Percentiles rank a stretch among this genome's conserved stretches.
Evolutionary conservation across 768 basidiomycete genomes (phyloP).

Genomic region (Russula earlei): DNA sequence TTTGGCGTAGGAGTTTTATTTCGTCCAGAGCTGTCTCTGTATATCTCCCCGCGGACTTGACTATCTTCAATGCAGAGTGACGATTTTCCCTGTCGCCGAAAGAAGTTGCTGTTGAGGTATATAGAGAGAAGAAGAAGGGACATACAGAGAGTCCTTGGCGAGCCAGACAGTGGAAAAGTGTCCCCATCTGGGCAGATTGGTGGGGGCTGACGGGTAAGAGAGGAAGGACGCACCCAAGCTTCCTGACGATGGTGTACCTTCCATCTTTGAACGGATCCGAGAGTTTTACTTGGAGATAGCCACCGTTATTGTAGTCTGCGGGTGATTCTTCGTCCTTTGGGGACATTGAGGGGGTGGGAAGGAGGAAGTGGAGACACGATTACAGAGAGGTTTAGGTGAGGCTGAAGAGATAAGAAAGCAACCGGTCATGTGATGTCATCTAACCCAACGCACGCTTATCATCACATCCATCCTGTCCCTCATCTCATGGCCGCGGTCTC

Average conservation of each 20-base stretch:
- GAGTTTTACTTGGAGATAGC: constrained; percentile 55
- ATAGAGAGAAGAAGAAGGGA: constrained; percentile 19
- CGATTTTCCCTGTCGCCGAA: constrained; percentile 41
- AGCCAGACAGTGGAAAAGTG: constrained; percentile 96
- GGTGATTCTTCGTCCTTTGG: constrained; percentile 75
- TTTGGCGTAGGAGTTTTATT: constrained; percentile 80
- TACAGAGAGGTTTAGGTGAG: constrained; percentile 45
- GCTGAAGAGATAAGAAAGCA: neutral
- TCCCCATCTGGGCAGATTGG: constrained; percentile 58
- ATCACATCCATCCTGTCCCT: neutral
- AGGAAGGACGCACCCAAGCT: constrained; percentile 59
- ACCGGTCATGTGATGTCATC: neutral
- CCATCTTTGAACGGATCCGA: constrained; percentile 76
- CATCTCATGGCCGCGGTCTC: neutral
- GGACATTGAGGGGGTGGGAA: no score
- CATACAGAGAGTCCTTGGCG: constrained; percentile 67
- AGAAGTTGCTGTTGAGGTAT: neutral
- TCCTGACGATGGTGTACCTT: constrained; percentile 79
- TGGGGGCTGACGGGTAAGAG: neutral
- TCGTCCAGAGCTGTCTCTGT: constrained; percentile 96
- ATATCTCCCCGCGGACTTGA: constrained; percentile 91
- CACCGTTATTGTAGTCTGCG: constrained; percentile 75
- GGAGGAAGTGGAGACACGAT: constrained; percentile 45
- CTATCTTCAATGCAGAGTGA: constrained; percentile 89
- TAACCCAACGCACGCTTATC: no score